A percentile compares a stretch with the other conserved stretches of the same genome.
Conservation (phyloP, 2,329 filamentous ascomycete species). For the Phyllosticta citrichinensis region DNA sequence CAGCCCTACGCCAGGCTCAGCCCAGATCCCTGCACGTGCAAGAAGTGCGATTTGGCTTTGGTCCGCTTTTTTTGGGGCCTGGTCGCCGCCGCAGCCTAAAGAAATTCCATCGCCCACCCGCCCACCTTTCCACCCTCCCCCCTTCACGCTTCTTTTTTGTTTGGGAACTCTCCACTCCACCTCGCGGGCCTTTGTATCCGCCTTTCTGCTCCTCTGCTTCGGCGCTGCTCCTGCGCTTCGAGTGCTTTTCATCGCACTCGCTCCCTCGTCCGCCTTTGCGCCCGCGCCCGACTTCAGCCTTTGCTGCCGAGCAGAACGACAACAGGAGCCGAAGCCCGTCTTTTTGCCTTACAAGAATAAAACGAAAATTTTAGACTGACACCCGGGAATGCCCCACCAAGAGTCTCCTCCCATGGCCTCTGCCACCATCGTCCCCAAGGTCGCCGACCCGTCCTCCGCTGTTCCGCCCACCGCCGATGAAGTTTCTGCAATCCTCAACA, state of each 20-base stretch:
- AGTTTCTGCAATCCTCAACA: slow-evolving; percentile 31
- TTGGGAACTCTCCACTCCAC: neutral
- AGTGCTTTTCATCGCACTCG: neutral
- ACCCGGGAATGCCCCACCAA: slow-evolving; percentile 36
- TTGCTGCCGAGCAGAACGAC: neutral
- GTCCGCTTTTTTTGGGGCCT: neutral
- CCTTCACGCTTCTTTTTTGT: neutral
- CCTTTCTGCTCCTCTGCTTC: neutral
- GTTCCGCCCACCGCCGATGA: slow-evolving; percentile 38
- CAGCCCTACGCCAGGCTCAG: neutral
- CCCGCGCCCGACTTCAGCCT: neutral
- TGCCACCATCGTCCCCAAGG: slow-evolving; percentile 36
- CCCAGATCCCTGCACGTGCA: neutral
- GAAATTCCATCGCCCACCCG: neutral
- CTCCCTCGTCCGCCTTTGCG: neutral
- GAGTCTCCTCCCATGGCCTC: slow-evolving; percentile 40
- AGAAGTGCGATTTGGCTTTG: neutral
- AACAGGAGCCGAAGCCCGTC: neutral
- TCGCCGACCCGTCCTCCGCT: slow-evolving; percentile 26
- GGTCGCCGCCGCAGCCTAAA: neutral
- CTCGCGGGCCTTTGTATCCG: neutral
- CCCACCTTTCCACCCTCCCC: neutral
- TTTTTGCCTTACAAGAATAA: neutral
- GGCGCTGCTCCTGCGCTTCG: neutral
- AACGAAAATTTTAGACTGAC: neutral